phyloP scores from a whole-genome alignment of 495 filamentous ascomycete genomes.

The Aspergillus asperescens region DNA sequence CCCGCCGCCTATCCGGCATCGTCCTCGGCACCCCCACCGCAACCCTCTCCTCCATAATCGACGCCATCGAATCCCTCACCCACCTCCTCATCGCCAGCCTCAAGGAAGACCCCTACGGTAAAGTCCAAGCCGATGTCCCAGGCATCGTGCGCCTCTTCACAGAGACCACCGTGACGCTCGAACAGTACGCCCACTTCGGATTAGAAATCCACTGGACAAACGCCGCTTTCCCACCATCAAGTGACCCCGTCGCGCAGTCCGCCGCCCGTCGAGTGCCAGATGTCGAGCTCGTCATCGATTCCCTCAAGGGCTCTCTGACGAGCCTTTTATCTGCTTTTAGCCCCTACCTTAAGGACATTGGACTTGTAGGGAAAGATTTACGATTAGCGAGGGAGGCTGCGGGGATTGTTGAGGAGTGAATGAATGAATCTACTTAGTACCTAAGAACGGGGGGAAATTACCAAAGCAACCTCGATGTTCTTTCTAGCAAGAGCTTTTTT shows the following conservation, averaged over 20 bases:
- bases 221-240: conserved; percentile 46
- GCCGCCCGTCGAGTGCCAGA: conserved; percentile 45
- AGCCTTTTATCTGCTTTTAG: conserved; percentile 64
- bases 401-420: conserved; percentile 28
- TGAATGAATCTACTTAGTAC: background rate
- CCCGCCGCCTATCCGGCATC: conserved; percentile 51
- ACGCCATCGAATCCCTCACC: conserved; percentile 65
- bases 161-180: conserved; percentile 58
- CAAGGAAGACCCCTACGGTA: conserved; percentile 79
- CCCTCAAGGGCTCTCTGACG: conserved; percentile 54
- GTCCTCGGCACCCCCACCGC: conserved; percentile 67
- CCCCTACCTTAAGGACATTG: conserved; percentile 60
- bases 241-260: conserved; percentile 36
- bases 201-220: conserved; percentile 81
- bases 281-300: conserved; percentile 56
- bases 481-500: too few species aligned
- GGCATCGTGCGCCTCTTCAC: conserved; percentile 66
- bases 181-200: conserved; percentile 53
- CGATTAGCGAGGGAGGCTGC: conserved; percentile 62
- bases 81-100: conserved; percentile 66
- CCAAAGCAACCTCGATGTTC: too few species aligned
- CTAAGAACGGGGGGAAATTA: too few species aligned
- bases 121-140: conserved; percentile 74
- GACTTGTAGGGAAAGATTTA: conserved; percentile 61
- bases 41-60: conserved; percentile 57